Evolutionary conservation across 2,329 filamentous ascomycete genomes (phyloP).

Genomic region (Ceratocystis variospora): DNA sequence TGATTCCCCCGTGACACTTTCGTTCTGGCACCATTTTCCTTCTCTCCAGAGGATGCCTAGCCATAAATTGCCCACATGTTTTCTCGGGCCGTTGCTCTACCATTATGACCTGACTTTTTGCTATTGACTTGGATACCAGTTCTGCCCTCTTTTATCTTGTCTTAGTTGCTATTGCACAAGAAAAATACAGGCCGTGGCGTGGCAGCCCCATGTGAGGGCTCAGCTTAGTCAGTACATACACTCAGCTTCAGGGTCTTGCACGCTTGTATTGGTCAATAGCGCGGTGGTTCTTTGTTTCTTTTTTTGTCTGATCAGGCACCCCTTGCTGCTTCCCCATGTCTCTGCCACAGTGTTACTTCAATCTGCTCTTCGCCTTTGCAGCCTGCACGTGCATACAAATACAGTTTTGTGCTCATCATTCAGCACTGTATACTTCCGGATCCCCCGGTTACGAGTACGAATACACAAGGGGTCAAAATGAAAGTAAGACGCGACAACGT

Average conservation of each 20-base stretch:
- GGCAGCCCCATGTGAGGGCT: neutral
- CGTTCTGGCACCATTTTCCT: neutral
- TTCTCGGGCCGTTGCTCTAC: neutral
- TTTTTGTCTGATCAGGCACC: neutral
- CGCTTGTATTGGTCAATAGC: slow-evolving; percentile 7
- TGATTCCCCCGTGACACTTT: neutral
- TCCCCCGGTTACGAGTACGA: slow-evolving; percentile 19
- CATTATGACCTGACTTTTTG: neutral
- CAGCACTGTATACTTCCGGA: neutral
- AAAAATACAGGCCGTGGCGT: neutral
- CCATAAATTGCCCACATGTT: neutral
- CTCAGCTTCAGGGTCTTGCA: neutral
- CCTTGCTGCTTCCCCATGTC: neutral
- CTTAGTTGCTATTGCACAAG: neutral
- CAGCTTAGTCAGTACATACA: neutral
- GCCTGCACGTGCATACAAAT: neutral
- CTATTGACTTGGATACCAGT: neutral
- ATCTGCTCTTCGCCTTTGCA: neutral
- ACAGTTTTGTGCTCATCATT: neutral
- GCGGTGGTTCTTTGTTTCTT: neutral
- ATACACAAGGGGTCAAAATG: slow-evolving; percentile 8
- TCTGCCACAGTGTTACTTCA: neutral
- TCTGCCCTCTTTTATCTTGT: neutral
- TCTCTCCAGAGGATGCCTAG: neutral
- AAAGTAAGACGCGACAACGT: slow-evolving; percentile 2